Evolutionary conservation across 2,329 filamentous ascomycete genomes (phyloP), one percentile per base, ranked within the genome.

Genomic region (Knoxdaviesia proteae): DNA sequence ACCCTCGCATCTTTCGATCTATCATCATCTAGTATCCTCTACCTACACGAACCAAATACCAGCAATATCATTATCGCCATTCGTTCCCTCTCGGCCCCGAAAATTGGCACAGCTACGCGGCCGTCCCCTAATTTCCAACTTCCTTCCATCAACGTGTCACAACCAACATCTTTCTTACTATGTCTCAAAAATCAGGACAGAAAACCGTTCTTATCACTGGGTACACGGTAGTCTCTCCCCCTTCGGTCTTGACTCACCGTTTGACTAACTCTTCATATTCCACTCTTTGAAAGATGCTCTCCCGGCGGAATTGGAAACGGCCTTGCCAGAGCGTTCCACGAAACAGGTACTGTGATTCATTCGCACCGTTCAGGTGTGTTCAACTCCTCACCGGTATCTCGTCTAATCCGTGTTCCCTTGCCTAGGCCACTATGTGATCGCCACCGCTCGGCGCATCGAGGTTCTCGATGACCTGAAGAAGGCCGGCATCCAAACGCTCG

Each of bases 261-360:
- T 34, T 11, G 32, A 32, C 11, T 32, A 6, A 6, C 29, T 20
- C 29, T 31, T 31, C 38, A 40, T 39, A 30, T 42, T 38, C 39
- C 8, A 34, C n/a, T 7, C n/a, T 20, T n/a, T 30, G 9, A 30
- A 44, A 74, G 71, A 9, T 74, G 71, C 51, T 67, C 70, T 6
- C 68, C 71, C 1, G 71, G 70, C 9, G 71, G 71, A 32, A 74
- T 75, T 45, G 71, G 71, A 36, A 62, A 71, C 50, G 65, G 64
- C 3, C 43, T 75, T 7, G 69, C 65, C 10, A 50, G 63, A 2
- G 68, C 70, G 47, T 74, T 73, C 42, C 64, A 71, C 36, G 56
- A 53, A 7, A 61, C 62, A 56, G 70, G 69, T 70, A 44, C 33
- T 52, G 41, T 34, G 11, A 38, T 29, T 38, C n/a, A 8, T 33